These are phyloP conservation scores for Aspergillus tamarii DNA, from an alignment of 2,329 filamentous ascomycete genomes.

Conservation along the genomic window DNA sequence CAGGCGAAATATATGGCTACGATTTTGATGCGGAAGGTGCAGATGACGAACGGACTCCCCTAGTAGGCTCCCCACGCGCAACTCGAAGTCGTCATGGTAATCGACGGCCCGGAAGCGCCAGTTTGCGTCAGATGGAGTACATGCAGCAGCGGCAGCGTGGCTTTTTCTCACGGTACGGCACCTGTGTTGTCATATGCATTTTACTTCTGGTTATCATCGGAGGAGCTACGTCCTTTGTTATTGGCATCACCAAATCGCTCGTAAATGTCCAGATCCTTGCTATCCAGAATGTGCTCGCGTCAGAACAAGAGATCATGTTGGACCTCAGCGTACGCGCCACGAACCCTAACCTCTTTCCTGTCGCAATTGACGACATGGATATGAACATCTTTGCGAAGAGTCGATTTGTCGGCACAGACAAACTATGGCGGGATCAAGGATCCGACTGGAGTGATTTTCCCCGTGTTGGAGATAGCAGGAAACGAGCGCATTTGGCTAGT, in stretches of 20 bases:
- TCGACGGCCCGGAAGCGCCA: slow-evolving; percentile 59
- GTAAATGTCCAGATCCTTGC: slow-evolving; percentile 75
- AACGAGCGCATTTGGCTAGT: slow-evolving; percentile 35
- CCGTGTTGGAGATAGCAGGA: slow-evolving; percentile 37
- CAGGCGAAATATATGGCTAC: slow-evolving; percentile 68
- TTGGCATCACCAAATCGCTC: slow-evolving; percentile 87
- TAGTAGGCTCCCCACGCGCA: slow-evolving; percentile 67
- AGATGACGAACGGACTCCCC: slow-evolving; percentile 85
- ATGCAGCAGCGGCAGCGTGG: slow-evolving; percentile 67
- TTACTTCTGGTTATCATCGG: slow-evolving; percentile 80
- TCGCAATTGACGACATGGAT: slow-evolving; percentile 83
- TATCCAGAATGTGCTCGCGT: slow-evolving; percentile 88
- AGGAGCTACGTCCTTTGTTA: slow-evolving; percentile 85
- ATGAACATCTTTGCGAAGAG: slow-evolving; percentile 95
- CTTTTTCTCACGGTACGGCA: slow-evolving; percentile 76
- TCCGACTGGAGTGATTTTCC: slow-evolving; percentile 33
- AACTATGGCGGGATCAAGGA: slow-evolving; percentile 41
- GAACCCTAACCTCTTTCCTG: slow-evolving; percentile 90
- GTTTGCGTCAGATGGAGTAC: slow-evolving; percentile 72
- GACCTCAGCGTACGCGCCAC: slow-evolving; percentile 85
- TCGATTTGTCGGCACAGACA: slow-evolving; percentile 73
- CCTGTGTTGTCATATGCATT: slow-evolving; percentile 80
- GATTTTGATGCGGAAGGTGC: slow-evolving; percentile 82
- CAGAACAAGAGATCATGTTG: slow-evolving; percentile 92
- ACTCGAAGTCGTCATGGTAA: slow-evolving; percentile 57